Base-by-base conservation (phyloP, 176 grass and related monocot species). In the barley (Hordeum vulgare) region DNA sequence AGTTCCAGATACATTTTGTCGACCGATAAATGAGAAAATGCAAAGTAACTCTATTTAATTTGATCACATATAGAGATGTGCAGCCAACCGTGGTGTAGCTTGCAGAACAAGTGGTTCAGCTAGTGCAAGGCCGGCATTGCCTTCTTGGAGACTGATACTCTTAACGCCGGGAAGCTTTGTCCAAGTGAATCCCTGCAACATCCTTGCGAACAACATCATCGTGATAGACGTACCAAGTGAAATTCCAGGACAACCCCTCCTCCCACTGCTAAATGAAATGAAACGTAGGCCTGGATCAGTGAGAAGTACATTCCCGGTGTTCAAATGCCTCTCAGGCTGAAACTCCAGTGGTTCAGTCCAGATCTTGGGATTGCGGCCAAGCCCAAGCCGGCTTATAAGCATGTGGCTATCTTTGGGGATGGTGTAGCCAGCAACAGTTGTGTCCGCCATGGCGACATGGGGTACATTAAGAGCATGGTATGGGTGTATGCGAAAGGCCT, bases 111-210 rank as follows among this genome's bases (percentile, higher is more conserved):
- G 65, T 4, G 65, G 65, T 6, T 67, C 33, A 67, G 65, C 65
- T n/a, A 67, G 65, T 5, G 33, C 18, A 20, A 90, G 84, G 5
- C 80, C 86, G 0, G 34, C 23, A 28, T 47, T 24, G 1, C 71
- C 34, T 28, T 82, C 80, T 7, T 47, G 25, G 20, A 73, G 36
- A 61, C 2, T 31, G 18, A 73, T 29, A 2, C 11, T 5, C 1
- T 65, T 26, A 17, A 66, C 23, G 9, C 34, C 42, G 0, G 56
- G 10, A 10, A 71, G 70, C 20, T 65, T 45, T 1, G 9, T 66
- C 89, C 85, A 88, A 8, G 45, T 70, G 24, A 88, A 91, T 10
- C 78, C 89, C 20, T 91, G 89, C 57, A 91, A 6, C 61, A 88
- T 71, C 69, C 89, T 88, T 3, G 76, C 77, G 12, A 91, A 45